Evolutionary conservation across 495 filamentous ascomycete species (phyloP).

Genomic region (Lophiotrema nucula): DNA sequence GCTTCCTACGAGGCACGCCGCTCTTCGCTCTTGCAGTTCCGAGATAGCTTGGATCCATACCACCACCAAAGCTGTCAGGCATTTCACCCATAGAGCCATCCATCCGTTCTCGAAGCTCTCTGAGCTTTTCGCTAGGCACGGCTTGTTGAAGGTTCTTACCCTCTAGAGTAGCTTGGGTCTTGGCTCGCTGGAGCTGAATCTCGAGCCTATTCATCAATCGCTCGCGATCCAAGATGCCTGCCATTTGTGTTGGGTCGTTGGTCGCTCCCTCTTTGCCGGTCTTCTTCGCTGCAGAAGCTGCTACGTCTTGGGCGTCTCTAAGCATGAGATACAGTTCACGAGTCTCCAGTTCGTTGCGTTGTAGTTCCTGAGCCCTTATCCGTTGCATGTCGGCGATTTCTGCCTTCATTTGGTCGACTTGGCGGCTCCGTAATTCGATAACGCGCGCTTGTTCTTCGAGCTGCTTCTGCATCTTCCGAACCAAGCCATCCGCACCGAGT

Average conservation of each 20-base stretch:
- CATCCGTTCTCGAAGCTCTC: constrained; percentile 93
- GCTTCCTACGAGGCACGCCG: constrained; percentile 41
- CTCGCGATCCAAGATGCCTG: constrained; percentile 90
- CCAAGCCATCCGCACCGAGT: constrained; percentile 88
- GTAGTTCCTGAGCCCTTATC: constrained; percentile 84
- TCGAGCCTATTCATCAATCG: constrained; percentile 88
- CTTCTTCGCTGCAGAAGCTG: constrained; percentile 63
- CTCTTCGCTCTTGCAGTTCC: constrained; percentile 48
- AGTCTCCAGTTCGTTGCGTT: constrained; percentile 93
- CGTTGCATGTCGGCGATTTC: constrained; percentile 86
- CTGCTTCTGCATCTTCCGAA: constrained; percentile 89
- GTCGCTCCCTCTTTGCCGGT: constrained; percentile 54
- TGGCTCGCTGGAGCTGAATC: constrained; percentile 91
- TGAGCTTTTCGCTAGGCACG: constrained; percentile 84
- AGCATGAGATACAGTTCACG: constrained; percentile 98
- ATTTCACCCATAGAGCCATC: constrained; percentile 58
- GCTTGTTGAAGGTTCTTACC: constrained; percentile 84
- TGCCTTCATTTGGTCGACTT: constrained; percentile 80
- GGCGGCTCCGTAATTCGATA: constrained; percentile 83
- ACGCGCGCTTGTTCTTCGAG: constrained; percentile 87
- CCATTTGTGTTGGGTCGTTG: constrained; percentile 69
- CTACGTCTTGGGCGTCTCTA: constrained; percentile 93
- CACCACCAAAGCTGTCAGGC: constrained; percentile 42
- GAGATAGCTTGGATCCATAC: constrained; percentile 30
- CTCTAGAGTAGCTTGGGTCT: constrained; percentile 97